These are phyloP conservation scores for Chamaenerion angustifolium DNA, from an alignment of 345 rosid genomes.

Conservation along the genomic window DNA sequence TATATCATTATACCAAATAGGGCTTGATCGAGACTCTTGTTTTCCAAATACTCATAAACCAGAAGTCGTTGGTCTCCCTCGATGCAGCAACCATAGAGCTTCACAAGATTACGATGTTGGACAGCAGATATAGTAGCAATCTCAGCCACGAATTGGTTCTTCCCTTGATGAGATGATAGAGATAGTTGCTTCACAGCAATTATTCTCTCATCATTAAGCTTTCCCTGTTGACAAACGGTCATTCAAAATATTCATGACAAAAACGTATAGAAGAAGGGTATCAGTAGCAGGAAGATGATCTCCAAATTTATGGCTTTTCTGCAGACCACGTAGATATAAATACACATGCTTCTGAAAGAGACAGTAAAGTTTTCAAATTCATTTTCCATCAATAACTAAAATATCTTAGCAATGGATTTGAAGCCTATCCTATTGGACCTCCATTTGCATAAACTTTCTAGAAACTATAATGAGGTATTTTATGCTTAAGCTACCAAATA, in stretches of 20 bases:
- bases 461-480: too few species aligned
- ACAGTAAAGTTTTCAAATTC: too few species aligned
- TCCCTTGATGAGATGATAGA: slow-evolving; percentile 50
- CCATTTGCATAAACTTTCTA: too few species aligned
- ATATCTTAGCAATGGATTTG: too few species aligned
- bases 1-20: slow-evolving; percentile 24
- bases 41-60: slow-evolving; percentile 55
- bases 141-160: slow-evolving; percentile 54
- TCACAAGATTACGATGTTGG: slow-evolving; percentile 62
- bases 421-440: too few species aligned
- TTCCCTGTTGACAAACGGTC: slow-evolving; percentile 15
- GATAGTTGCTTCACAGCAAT: slow-evolving; percentile 66
- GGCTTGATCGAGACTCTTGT: slow-evolving; percentile 65
- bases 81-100: slow-evolving; percentile 53
- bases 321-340: too few species aligned
- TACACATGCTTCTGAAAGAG: too few species aligned
- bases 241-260: not conserved
- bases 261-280: not conserved
- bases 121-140: slow-evolving; percentile 54
- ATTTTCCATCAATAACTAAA: too few species aligned
- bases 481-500: too few species aligned
- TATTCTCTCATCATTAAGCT: slow-evolving; percentile 41
- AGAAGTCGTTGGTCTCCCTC: slow-evolving; percentile 42
- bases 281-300: too few species aligned
- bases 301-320: too few species aligned